Conservation (phyloP, 768 basidiomycete genomes). For the Trametes meyenii region DNA sequence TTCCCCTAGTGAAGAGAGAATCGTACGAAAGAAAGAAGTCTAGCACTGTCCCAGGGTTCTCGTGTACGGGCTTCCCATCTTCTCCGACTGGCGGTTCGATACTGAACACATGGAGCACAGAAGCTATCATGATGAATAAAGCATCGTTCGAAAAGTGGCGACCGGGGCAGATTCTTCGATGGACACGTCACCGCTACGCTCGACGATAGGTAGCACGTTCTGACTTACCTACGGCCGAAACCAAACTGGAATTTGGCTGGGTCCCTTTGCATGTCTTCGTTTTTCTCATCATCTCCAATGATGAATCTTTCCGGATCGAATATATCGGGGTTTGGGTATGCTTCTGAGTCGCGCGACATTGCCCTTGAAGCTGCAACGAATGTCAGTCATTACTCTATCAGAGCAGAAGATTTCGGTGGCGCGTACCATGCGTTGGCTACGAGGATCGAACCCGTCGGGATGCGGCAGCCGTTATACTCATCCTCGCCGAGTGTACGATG, state of each 20-base stretch:
- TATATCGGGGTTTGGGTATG: constrained; percentile 27
- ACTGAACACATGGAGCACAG: constrained; percentile 19
- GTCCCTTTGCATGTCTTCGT: no score
- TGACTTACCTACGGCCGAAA: constrained; percentile 7
- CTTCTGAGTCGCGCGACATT: constrained; percentile 23
- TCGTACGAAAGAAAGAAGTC: no score
- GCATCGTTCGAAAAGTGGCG: constrained; percentile 13
- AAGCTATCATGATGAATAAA: constrained; percentile 21
- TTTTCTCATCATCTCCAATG: no score
- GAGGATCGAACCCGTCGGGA: constrained; percentile 33
- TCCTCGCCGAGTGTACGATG: constrained; percentile 28
- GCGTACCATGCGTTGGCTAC: constrained; percentile 34
- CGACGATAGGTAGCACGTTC: no score
- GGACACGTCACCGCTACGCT: no score
- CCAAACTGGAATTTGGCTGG: constrained; percentile 2
- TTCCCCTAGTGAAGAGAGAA: no score
- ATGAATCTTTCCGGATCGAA: constrained; percentile 29
- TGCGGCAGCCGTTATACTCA: constrained; percentile 31
- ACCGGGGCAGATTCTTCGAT: constrained; percentile 23
- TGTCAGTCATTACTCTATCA: no score
- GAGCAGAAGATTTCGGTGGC: no score
- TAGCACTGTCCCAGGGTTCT: no score
- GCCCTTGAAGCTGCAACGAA: no score
- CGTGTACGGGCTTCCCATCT: constrained; percentile 1
- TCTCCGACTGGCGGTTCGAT: constrained; percentile 1